Evolutionary conservation across 75 land plant genomes (phyloP), one percentile per base, ranked within the genome.

Genomic region (Pinus taeda): DNA sequence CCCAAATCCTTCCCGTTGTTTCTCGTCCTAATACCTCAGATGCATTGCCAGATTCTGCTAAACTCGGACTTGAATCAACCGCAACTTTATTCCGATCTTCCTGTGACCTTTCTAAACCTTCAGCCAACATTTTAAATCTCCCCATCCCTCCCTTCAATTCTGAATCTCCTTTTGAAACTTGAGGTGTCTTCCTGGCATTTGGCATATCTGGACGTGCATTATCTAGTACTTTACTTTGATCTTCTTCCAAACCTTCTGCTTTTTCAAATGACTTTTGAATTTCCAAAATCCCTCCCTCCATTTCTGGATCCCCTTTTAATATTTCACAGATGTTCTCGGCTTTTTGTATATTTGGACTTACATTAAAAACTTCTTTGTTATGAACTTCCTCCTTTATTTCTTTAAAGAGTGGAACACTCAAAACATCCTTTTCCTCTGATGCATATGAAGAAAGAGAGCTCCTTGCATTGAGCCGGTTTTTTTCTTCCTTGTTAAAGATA

Each of bases 361-460:
- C 65, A 29, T 29, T 15, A 63, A 13, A 30, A 30, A 29, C 29
- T 12, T 22, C 29, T 3, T 63, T 14, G 15, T 30, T 63, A 13
- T 63, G 29, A 63, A 9, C 65, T 13, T 63, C 65, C 14, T 11
- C 15, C 29, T 62, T 12, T 14, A 24, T 15, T 29, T 63, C 64
- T 11, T 62, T 21, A 62, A 62, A 24, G 65, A 3, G 30, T 26
- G 65, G 15, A 63, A 63, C 15, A 14, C 24, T 63, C 33, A 11
- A 29, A 63, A 64, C 17, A 64, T 64, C 36, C 15, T 18, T 64
- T 64, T 64, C 29, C 67, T 64, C 67, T 64, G 67, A 64, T 17
- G 33, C 36, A 64, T 29, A 15, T 64, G 67, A 64, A 64, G 67
- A 64, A 64, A 33, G 39, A 1, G 37, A 64, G 15, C 33, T 36